phyloP scores from a whole-genome alignment of 129 eudicot species.

The Pseudognaphalium luteoalbum region DNA sequence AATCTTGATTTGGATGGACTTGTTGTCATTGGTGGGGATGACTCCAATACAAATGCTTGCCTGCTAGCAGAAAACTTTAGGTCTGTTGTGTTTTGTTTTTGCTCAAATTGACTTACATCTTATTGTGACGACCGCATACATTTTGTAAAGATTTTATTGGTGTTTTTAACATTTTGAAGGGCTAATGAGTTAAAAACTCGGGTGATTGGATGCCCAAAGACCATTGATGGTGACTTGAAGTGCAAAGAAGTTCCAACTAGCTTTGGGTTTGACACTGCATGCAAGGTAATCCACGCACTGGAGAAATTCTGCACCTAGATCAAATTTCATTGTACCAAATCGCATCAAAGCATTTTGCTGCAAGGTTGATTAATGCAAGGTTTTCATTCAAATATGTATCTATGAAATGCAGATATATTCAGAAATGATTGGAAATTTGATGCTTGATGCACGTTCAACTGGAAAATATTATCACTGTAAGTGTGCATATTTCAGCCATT shows the following conservation, averaged over 20 bases:
- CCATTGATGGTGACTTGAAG: slow-evolving; percentile 97
- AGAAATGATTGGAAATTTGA: slow-evolving; percentile 96
- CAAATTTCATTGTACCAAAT: background rate
- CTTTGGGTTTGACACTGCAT: slow-evolving; percentile 98
- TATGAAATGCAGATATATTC: slow-evolving; percentile 64
- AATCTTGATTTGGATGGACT: slow-evolving; percentile 90
- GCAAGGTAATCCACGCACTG: slow-evolving; percentile 61
- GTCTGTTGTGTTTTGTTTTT: slow-evolving; percentile 33
- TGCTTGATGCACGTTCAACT: slow-evolving; percentile 97
- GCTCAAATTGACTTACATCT: background rate
- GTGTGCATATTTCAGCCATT: slow-evolving; percentile 26
- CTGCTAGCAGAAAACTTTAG: slow-evolving; percentile 92
- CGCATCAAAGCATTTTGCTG: slow-evolving; percentile 1
- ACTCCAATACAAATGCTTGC: slow-evolving; percentile 95
- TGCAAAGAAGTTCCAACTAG: slow-evolving; percentile 93
- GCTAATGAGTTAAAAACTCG: slow-evolving; percentile 69
- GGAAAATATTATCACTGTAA: slow-evolving; percentile 97
- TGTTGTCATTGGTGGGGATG: slow-evolving; percentile 95
- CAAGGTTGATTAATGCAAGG: slow-evolving; percentile 1
- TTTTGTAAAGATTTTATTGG: background rate
- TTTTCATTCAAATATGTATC: background rate
- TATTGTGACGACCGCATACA: background rate
- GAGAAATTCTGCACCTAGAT: slow-evolving; percentile 1
- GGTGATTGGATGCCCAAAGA: slow-evolving; percentile 98
- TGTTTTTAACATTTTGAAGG: slow-evolving; percentile 38